Conservation (phyloP, 805 yeast genomes). For the Suhomyces sp. region DNA sequence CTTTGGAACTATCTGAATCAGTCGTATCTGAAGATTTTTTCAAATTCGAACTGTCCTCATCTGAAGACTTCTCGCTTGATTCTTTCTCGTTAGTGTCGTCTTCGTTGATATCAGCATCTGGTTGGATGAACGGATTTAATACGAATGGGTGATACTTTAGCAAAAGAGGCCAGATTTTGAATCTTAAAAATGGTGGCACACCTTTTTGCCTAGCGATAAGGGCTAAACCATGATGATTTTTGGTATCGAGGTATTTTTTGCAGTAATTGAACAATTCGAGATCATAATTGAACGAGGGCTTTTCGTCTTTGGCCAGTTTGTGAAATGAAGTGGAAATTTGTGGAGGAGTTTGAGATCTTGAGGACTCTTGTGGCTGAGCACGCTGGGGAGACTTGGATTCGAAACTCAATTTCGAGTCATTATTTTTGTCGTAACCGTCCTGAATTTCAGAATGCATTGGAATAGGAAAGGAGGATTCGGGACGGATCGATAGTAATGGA, state of each 20-base stretch:
- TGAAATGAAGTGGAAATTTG: not conserved
- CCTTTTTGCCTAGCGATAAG: slow-evolving; percentile 79
- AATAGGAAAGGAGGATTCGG: not conserved
- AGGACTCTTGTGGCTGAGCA: not conserved
- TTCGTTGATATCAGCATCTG: slow-evolving; percentile 43
- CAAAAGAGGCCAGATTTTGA: slow-evolving; percentile 79
- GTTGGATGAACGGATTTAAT: slow-evolving; percentile 64
- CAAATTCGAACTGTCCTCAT: not conserved
- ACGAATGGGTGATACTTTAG: slow-evolving; percentile 85
- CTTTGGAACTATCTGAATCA: not conserved
- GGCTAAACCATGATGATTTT: slow-evolving; percentile 75
- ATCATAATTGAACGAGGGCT: slow-evolving; percentile 33
- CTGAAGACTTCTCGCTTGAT: not conserved
- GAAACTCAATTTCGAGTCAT: not conserved
- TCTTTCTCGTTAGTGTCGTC: slow-evolving; percentile 14
- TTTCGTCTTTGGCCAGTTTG: slow-evolving; percentile 5
- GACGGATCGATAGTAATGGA: not conserved
- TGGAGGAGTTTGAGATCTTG: not conserved
- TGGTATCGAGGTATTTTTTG: slow-evolving; percentile 50
- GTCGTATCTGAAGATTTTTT: not conserved
- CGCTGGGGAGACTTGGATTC: not conserved
- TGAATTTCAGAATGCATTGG: not conserved
- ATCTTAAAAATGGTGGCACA: slow-evolving; percentile 76
- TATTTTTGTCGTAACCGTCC: not conserved
- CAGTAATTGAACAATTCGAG: slow-evolving; percentile 52